Conservation (phyloP, 108 stramenopile genomes). For the Pseudonitzschia delicatissima region DNA sequence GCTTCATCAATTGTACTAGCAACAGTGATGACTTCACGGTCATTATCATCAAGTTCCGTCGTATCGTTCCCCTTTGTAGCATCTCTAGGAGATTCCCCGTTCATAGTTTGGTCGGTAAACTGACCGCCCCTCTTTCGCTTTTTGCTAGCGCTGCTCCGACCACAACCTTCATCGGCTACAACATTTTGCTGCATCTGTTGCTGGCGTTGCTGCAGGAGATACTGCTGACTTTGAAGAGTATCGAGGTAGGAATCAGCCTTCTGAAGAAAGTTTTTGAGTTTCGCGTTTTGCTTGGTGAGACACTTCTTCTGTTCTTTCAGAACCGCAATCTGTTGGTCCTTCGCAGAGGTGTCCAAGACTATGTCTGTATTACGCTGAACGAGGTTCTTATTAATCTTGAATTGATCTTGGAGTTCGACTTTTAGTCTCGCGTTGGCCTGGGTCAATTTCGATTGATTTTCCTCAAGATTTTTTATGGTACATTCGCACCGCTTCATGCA, state of each 20-base stretch:
- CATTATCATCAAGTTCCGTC: no score
- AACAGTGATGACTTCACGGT: no score
- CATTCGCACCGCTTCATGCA: not conserved
- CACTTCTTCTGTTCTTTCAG: not conserved
- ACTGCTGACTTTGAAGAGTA: not conserved
- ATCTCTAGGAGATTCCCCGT: no score
- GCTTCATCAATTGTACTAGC: no score
- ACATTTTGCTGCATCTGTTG: not conserved
- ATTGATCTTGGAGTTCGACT: not conserved
- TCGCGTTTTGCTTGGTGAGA: not conserved
- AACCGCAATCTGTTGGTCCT: not conserved
- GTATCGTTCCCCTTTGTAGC: no score
- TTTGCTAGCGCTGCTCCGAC: no score
- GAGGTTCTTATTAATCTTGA: not conserved
- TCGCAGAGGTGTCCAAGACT: not conserved
- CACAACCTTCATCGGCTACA: not conserved
- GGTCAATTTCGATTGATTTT: not conserved
- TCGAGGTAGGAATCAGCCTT: not conserved
- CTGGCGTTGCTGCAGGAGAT: not conserved
- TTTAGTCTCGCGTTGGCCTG: not conserved
- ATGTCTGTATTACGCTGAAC: not conserved
- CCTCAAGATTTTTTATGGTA: not conserved
- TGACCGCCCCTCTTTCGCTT: no score
- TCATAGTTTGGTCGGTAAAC: no score
- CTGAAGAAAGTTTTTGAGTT: not conserved